phyloP scores from a whole-genome alignment of 441 rosid genomes.

The Croton setiger region DNA sequence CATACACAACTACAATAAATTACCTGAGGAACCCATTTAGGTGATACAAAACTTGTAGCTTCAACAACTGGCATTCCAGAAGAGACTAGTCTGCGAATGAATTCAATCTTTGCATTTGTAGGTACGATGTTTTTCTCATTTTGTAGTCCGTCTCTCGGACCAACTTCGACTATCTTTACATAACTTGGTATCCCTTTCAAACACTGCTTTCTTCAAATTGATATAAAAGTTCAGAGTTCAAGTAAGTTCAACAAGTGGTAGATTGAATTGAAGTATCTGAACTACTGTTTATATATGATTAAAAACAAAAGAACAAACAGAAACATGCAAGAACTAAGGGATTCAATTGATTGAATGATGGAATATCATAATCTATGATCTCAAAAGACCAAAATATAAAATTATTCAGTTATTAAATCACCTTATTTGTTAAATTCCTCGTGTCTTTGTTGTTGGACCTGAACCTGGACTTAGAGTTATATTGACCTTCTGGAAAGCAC shows the following conservation, averaged over 20 bases:
- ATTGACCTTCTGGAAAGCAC: conserved; percentile 42
- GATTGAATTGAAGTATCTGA: neutral
- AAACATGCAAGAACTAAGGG: neutral
- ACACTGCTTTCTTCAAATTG: conserved; percentile 40
- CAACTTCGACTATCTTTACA: conserved; percentile 97
- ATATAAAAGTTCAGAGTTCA: neutral
- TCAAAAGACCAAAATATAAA: neutral
- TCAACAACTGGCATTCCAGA: conserved; percentile 84
- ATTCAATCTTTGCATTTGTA: conserved; percentile 74
- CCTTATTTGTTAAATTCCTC: conserved; percentile 51
- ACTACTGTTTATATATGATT: neutral
- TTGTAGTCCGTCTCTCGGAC: conserved; percentile 93
- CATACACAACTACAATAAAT: neutral
- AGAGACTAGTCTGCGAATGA: conserved; percentile 71
- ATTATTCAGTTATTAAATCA: conserved; percentile 24
- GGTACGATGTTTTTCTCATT: conserved; percentile 88
- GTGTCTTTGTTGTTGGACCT: conserved; percentile 36
- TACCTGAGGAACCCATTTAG: conserved; percentile 99
- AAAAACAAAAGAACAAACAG: conserved; percentile 12
- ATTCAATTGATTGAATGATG: neutral
- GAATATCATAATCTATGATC: conserved; percentile 4
- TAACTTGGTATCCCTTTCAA: conserved; percentile 59
- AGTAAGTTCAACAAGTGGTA: neutral
- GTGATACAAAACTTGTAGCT: conserved; percentile 98
- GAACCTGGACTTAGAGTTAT: conserved; percentile 42